Percentiles rank a stretch among this genome's conserved stretches.
Evolutionary conservation across 2,329 filamentous ascomycete genomes (phyloP).

Genomic region (Teratosphaeria epicoccoides): DNA sequence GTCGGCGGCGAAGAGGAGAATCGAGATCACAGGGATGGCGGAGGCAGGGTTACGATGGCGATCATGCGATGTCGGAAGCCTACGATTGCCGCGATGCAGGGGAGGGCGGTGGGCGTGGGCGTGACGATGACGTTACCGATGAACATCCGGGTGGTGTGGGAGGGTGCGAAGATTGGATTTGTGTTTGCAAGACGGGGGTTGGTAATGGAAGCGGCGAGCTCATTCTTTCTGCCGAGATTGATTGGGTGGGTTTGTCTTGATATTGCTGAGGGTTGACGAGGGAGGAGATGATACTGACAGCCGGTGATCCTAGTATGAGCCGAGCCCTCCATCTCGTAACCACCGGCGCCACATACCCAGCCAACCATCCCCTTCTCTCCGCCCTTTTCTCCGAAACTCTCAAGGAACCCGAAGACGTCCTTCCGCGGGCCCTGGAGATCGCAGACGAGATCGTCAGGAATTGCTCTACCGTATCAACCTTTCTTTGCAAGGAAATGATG

Average conservation of each 20-base stretch:
- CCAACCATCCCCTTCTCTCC: constrained; percentile 38
- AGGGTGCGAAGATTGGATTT: constrained; percentile 58
- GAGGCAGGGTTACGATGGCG: constrained; percentile 39
- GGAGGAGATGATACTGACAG: not conserved
- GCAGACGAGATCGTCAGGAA: constrained; percentile 57
- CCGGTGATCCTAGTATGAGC: constrained; percentile 29
- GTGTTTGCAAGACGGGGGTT: constrained; percentile 62
- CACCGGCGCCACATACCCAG: constrained; percentile 51
- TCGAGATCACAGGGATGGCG: constrained; percentile 44
- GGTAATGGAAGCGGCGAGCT: constrained; percentile 60
- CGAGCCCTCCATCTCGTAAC: constrained; percentile 56
- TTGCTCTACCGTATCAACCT: constrained; percentile 52
- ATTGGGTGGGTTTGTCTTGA: constrained; percentile 40
- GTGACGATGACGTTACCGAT: constrained; percentile 51
- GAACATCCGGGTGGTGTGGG: constrained; percentile 44
- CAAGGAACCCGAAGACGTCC: constrained; percentile 46
- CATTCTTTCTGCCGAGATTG: constrained; percentile 61
- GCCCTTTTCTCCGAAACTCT: constrained; percentile 58
- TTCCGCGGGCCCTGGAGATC: constrained; percentile 54
- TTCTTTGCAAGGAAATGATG: constrained; percentile 63
- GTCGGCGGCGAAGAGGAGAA: constrained; percentile 31
- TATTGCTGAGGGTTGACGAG: not conserved
- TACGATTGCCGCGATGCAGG: constrained; percentile 45
- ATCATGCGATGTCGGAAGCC: constrained; percentile 49
- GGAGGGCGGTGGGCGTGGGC: constrained; percentile 47